Percentiles rank a stretch among this genome's conserved stretches.
These are phyloP conservation scores for Aspergillus fijiensis DNA, from an alignment of 2,329 filamentous ascomycete genomes.

Conservation along the genomic window DNA sequence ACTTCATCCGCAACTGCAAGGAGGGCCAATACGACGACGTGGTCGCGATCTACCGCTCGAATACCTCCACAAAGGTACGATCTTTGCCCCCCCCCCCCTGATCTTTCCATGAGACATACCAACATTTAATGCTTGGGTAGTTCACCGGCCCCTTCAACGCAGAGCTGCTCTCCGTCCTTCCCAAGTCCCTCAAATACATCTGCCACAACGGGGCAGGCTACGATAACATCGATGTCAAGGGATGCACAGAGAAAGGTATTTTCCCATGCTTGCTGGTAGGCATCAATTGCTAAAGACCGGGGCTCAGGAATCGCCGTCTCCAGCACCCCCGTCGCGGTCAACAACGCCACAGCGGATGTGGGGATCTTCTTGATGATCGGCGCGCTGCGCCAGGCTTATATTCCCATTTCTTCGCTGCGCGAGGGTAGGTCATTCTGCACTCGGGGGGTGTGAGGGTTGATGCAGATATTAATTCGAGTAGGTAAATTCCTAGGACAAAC, in stretches of 20 bases:
- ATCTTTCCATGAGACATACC: background rate
- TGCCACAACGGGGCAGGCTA: conserved; percentile 60
- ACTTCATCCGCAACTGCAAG: conserved; percentile 57
- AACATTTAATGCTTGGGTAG: conserved; percentile 15
- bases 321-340: conserved; percentile 48
- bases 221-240: conserved; percentile 59
- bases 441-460: too few species aligned
- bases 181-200: conserved; percentile 49
- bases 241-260: conserved; percentile 48
- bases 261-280: background rate
- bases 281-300: background rate
- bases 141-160: conserved; percentile 50
- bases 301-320: conserved; percentile 41
- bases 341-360: conserved; percentile 49
- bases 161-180: conserved; percentile 49
- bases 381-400: conserved; percentile 45
- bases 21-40: conserved; percentile 57
- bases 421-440: conserved; percentile 29
- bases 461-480: conserved; percentile 16
- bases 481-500: conserved; percentile 45
- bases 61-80: conserved; percentile 52
- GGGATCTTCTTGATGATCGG: conserved; percentile 51
- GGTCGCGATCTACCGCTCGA: conserved; percentile 59
- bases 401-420: conserved; percentile 43
- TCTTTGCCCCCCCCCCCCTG: too few species aligned